phyloP scores from a whole-genome alignment of 805 yeast genomes.

The Metschnikowia baotianmanensis region DNA sequence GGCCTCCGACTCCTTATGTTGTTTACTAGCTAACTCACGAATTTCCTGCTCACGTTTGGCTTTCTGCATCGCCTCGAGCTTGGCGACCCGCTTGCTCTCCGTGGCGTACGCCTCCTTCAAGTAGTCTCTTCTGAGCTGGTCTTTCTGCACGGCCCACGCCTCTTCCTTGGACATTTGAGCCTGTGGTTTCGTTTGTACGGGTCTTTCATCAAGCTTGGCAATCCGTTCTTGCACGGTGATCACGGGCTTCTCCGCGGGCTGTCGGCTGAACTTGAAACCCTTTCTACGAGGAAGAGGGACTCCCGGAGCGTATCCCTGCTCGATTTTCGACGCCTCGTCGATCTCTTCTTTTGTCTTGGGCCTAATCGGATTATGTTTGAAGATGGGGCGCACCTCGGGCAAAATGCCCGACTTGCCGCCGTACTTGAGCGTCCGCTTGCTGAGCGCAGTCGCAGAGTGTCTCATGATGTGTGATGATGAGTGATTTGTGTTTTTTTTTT shows the following conservation, averaged over 20 bases:
- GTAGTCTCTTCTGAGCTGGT: conserved; percentile 71
- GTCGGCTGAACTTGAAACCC: conserved; percentile 46
- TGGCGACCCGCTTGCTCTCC: conserved; percentile 50
- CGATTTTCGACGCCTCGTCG: conserved; percentile 45
- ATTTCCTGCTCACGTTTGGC: conserved; percentile 27
- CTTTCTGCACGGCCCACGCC: conserved; percentile 48
- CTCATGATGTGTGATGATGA: too few relatives aligned
- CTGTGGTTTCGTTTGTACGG: conserved; percentile 28
- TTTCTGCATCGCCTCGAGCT: conserved; percentile 30
- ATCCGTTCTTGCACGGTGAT: conserved; percentile 62
- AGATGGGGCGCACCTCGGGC: conserved; percentile 73
- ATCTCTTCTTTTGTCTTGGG: conserved; percentile 44
- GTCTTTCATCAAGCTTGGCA: conserved; percentile 48
- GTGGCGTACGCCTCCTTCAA: conserved; percentile 58
- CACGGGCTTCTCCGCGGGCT: conserved; percentile 50
- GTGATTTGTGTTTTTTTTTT: neutral
- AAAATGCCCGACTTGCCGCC: conserved; percentile 78
- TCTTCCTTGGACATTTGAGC: conserved; percentile 32
- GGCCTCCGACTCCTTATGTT: conserved; percentile 49
- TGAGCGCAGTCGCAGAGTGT: conserved; percentile 31
- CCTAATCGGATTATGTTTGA: conserved; percentile 59
- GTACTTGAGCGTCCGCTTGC: conserved; percentile 48
- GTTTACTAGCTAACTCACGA: conserved; percentile 25
- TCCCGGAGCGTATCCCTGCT: conserved; percentile 68
- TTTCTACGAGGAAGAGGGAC: conserved; percentile 63